A percentile compares a stretch with the other conserved stretches of the same genome.
These are phyloP conservation scores for Xylaria scruposa DNA, from an alignment of 495 filamentous ascomycete genomes.

Conservation along the genomic window DNA sequence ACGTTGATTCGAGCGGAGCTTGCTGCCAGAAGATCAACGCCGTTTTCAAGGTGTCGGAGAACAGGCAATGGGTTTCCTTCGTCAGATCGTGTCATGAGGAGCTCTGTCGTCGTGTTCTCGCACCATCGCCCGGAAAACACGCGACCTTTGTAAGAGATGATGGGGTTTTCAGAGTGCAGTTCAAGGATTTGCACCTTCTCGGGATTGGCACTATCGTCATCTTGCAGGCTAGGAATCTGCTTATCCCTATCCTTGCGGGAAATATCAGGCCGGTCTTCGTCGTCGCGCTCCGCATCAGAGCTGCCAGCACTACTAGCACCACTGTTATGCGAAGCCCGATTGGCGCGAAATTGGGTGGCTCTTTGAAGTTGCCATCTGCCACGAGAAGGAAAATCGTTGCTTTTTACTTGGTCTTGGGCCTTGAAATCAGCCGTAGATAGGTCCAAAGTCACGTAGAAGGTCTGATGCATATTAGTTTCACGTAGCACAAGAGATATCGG, in stretches of 20 bases:
- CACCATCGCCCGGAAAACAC: conserved; percentile 80
- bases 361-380: conserved; percentile 38
- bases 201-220: conserved; percentile 4
- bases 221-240: neutral
- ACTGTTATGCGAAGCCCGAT: conserved; percentile 26
- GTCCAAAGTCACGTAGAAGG: conserved; percentile 63
- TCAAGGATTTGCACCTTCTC: conserved; percentile 79
- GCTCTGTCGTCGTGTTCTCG: conserved; percentile 78
- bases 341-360: conserved; percentile 30
- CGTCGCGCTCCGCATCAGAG: conserved; percentile 35
- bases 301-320: conserved; percentile 25
- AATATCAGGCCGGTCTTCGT: conserved; percentile 38
- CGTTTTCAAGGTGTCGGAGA: conserved; percentile 52
- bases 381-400: conserved; percentile 6
- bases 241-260: conserved; percentile 18
- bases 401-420: conserved; percentile 32
- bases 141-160: conserved; percentile 75
- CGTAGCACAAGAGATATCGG: neutral
- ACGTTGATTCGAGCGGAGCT: conserved; percentile 58
- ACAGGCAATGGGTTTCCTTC: conserved; percentile 42
- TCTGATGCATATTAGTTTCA: conserved; percentile 41
- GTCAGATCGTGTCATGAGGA: conserved; percentile 68
- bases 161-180: conserved; percentile 72
- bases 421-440: conserved; percentile 58
- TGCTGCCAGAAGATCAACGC: conserved; percentile 68